Base-by-base conservation (phyloP, 495 filamentous ascomycete species). In the Aspergillus mulundensis region DNA sequence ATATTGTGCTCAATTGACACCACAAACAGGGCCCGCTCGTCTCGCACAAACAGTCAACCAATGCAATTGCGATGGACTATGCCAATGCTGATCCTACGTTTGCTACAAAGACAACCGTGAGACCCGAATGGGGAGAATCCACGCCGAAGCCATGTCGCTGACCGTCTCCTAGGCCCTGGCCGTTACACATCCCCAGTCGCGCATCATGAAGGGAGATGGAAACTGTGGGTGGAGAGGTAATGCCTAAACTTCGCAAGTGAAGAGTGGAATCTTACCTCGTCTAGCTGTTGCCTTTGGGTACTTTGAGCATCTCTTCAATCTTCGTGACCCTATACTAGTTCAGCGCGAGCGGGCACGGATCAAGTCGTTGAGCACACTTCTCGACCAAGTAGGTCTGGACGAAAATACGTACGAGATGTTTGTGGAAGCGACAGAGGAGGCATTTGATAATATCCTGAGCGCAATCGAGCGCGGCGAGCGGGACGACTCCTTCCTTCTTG, bases 211-310 rank as follows among this genome's bases (percentile, higher is more conserved):
- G 67, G 92, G 94, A 19, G 94, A 98, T 74, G 94, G 94, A 36
- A 92, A 95, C 66, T 98, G 94, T 75, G 94, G 94, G 60, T 98
- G 94, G 93, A 82, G 94, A 86, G 94, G 93, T 96, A 82, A 50
- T 38, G 6, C 12, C 8, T 68, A 70, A 74, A n/a, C 58, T 20
- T 42, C 32, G 12, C 32, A 34, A 39, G 28, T n/a, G 8, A 41
- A 24, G 15, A 41, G 34, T 14, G 23, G 36, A 54, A 49, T 30
- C 60, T 66, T 43, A 68, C 61, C 41, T 57, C 54, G 15, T 62
- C 42, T 60, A 97, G 94, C 94, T 40, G 86, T 96, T 67, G 93
- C 84, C 18, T 98, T 96, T 68, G 84, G 84, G 50, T 97, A 96
- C 72, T 96, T 95, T 61, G 94, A 98, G 72, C 84, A 82, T 32